Evolutionary conservation across 2,329 filamentous ascomycete species (phyloP).

Genomic region (Pyricularia pennisetigena): DNA sequence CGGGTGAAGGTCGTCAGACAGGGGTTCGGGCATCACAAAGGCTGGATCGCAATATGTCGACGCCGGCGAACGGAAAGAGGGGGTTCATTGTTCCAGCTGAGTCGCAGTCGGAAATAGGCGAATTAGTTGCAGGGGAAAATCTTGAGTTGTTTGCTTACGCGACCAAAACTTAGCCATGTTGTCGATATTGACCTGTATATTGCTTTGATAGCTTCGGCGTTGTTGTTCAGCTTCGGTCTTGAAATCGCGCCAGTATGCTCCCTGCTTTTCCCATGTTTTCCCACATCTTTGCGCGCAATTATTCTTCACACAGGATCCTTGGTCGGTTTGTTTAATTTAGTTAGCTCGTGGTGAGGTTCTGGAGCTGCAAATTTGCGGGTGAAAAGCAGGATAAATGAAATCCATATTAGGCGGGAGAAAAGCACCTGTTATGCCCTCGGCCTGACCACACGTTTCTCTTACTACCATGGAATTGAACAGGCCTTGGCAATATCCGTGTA

Average conservation of each 20-base stretch:
- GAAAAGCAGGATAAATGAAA: slow-evolving; percentile 34
- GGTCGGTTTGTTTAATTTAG: neutral
- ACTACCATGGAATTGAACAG: neutral
- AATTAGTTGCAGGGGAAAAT: neutral
- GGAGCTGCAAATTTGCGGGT: slow-evolving; percentile 27
- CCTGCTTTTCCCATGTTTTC: slow-evolving; percentile 5
- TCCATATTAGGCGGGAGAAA: slow-evolving; percentile 25
- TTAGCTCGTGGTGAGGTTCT: slow-evolving; percentile 4
- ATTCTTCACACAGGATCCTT: neutral
- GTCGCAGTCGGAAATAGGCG: neutral
- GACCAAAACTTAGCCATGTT: neutral
- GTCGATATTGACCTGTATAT: neutral
- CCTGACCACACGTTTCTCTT: neutral
- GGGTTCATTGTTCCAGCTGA: neutral
- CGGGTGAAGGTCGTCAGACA: neutral
- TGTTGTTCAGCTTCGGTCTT: neutral
- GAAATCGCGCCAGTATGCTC: neutral
- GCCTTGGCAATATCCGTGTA: neutral
- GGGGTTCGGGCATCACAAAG: neutral
- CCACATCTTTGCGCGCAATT: neutral
- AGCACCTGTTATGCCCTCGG: slow-evolving; percentile 7
- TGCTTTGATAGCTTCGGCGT: neutral
- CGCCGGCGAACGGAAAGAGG: neutral
- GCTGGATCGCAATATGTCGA: neutral
- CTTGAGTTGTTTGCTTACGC: neutral